A percentile compares a stretch with the other conserved stretches of the same genome.
phyloP scores from a whole-genome alignment of 129 eudicot species.

The Solidago caesia region DNA sequence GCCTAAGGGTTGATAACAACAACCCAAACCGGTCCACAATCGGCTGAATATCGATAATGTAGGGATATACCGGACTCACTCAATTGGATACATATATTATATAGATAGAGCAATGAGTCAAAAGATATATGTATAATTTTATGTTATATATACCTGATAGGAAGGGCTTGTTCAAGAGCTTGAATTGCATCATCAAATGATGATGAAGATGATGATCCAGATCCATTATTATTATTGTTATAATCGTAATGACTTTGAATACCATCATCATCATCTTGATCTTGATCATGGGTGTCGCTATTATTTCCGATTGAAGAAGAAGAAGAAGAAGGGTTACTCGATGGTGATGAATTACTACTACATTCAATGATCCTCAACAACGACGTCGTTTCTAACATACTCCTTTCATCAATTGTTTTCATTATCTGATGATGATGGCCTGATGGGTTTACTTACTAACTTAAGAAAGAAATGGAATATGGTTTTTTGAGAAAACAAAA shows the following conservation, averaged over 20 bases:
- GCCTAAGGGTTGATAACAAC: no score
- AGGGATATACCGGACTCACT: no score
- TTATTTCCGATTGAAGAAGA: constrained; percentile 42
- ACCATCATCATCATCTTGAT: neutral
- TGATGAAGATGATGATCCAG: neutral
- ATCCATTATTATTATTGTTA: constrained; percentile 17
- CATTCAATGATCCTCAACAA: constrained; percentile 15
- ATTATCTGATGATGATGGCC: neutral
- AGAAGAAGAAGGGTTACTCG: neutral
- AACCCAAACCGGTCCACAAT: no score
- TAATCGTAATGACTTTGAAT: neutral
- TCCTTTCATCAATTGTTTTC: neutral
- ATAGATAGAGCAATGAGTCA: neutral
- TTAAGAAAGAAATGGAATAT: no score
- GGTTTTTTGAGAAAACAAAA: no score
- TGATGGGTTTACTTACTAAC: no score
- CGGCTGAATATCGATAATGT: no score
- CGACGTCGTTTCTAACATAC: neutral
- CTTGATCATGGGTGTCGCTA: constrained; percentile 32
- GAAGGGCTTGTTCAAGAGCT: constrained; percentile 44
- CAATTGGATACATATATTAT: neutral
- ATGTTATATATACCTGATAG: constrained; percentile 32
- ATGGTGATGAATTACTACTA: constrained; percentile 31
- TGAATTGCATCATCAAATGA: constrained; percentile 44
- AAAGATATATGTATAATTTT: neutral